Evolutionary conservation across 2,329 filamentous ascomycete genomes (phyloP).

Genomic region (Pochonia chlamydosporia): DNA sequence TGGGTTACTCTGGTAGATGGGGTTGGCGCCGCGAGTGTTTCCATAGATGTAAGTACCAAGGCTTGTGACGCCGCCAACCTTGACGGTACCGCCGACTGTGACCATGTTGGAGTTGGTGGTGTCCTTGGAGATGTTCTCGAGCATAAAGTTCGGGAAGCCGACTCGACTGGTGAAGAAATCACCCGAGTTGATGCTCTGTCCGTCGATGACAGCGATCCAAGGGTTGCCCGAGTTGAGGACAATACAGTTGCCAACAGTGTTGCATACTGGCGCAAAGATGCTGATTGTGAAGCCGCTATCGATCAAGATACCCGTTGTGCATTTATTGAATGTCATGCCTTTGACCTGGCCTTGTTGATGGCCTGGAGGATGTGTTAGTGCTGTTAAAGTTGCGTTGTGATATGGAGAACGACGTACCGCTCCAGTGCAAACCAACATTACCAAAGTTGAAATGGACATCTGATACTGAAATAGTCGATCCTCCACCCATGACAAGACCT

Average conservation of each 20-base stretch:
- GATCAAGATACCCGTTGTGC: conserved; percentile 28
- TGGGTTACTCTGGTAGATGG: conserved; percentile 27
- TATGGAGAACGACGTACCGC: conserved; percentile 5
- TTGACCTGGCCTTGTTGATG: conserved; percentile 39
- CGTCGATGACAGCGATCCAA: conserved; percentile 36
- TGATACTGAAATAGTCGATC: conserved; percentile 14
- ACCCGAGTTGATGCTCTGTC: conserved; percentile 34
- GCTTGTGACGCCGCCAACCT: conserved; percentile 22
- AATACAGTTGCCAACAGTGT: conserved; percentile 31
- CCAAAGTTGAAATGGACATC: conserved; percentile 13
- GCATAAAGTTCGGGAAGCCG: conserved; percentile 31
- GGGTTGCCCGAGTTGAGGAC: conserved; percentile 28
- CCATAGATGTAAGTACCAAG: conserved; percentile 34
- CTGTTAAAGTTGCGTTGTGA: no score
- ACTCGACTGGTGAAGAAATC: conserved; percentile 29
- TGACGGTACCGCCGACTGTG: conserved; percentile 22
- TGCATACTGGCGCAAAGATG: conserved; percentile 33
- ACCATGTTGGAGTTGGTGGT: conserved; percentile 27
- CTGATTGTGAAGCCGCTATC: conserved; percentile 30
- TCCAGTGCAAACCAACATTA: conserved; percentile 15
- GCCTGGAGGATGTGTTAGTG: conserved; percentile 10
- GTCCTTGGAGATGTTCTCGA: conserved; percentile 37
- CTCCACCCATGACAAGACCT: conserved; percentile 8
- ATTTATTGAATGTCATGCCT: conserved; percentile 36
- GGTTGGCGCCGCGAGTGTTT: conserved; percentile 34